phyloP scores from a whole-genome alignment of 352 stramenopile genomes.

The Globisporangium paroecandrum region DNA sequence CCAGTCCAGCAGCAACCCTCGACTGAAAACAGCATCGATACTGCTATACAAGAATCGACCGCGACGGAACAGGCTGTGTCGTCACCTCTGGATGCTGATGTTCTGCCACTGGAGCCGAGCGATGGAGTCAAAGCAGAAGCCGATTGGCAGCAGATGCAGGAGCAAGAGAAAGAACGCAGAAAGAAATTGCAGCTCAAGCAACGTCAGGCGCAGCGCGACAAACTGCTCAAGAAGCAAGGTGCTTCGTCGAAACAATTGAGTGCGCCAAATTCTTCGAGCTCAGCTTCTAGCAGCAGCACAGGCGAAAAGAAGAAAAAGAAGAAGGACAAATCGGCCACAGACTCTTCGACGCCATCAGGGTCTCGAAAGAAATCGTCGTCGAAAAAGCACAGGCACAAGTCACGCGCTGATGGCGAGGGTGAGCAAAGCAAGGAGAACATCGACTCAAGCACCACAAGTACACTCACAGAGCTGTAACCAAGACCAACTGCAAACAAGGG shows the following conservation, averaged over 20 bases:
- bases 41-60: not conserved
- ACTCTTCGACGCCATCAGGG: constrained; percentile 9
- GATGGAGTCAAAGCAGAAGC: constrained; percentile 36
- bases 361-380: constrained; percentile 26
- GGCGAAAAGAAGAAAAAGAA: constrained; percentile 49
- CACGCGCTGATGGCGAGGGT: not conserved
- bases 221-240: constrained; percentile 63
- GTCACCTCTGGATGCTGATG: not conserved
- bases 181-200: constrained; percentile 71
- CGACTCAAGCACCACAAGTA: constrained; percentile 1
- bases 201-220: constrained; percentile 73
- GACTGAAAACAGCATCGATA: not conserved
- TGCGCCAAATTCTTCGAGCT: not conserved
- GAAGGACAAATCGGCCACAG: constrained; percentile 22
- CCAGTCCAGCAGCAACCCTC: not conserved
- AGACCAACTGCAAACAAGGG: not conserved
- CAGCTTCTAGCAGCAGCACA: constrained; percentile 14
- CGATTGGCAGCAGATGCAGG: constrained; percentile 73
- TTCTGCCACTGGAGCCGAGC: not conserved
- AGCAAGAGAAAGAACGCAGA: constrained; percentile 67
- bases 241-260: constrained; percentile 18
- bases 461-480: constrained; percentile 18
- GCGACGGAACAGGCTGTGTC: not conserved
- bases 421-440: constrained; percentile 15
- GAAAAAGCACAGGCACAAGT: constrained; percentile 19